Conservation (phyloP, 2,329 filamentous ascomycete species). For the Calonectria henricotiae region DNA sequence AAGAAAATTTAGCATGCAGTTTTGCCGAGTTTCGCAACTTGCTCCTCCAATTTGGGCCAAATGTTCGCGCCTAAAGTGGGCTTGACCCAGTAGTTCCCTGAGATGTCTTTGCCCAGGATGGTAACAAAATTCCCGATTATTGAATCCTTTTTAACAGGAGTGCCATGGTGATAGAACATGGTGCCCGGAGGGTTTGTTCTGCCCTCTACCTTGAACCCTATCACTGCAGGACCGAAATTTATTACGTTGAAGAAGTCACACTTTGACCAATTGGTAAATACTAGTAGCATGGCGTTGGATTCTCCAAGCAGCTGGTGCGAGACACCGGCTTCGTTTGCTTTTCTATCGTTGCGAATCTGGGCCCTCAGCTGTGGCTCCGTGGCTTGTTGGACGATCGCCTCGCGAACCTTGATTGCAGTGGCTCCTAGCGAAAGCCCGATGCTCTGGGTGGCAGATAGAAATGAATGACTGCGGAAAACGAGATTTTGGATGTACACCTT, state of each 20-base stretch:
- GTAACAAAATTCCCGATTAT: not conserved
- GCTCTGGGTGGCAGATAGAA: not conserved
- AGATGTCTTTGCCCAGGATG: constrained; percentile 2
- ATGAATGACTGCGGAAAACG: constrained; percentile 13
- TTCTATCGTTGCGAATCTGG: constrained; percentile 1
- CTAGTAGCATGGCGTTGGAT: not conserved
- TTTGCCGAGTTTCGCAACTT: not conserved
- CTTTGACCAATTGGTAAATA: constrained; percentile 20
- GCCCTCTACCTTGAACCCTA: not conserved
- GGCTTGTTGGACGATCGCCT: constrained; percentile 4
- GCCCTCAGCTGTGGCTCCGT: constrained; percentile 5
- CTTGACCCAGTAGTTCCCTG: constrained; percentile 9
- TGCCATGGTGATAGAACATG: constrained; percentile 11
- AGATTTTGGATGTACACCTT: constrained; percentile 7
- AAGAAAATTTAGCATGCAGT: not conserved
- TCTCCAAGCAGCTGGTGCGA: not conserved
- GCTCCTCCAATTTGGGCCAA: constrained; percentile 11
- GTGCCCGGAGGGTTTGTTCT: constrained; percentile 6
- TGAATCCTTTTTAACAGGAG: constrained; percentile 4
- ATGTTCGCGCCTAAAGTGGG: not conserved
- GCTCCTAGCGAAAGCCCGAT: constrained; percentile 1
- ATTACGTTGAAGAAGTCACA: constrained; percentile 14
- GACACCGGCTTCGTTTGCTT: not conserved
- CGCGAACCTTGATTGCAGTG: not conserved
- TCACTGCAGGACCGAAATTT: not conserved